Percentiles rank a stretch among this genome's conserved stretches.
Evolutionary conservation across 2,329 filamentous ascomycete species (phyloP).

Genomic region (Aspergillus brunneoviolaceus): DNA sequence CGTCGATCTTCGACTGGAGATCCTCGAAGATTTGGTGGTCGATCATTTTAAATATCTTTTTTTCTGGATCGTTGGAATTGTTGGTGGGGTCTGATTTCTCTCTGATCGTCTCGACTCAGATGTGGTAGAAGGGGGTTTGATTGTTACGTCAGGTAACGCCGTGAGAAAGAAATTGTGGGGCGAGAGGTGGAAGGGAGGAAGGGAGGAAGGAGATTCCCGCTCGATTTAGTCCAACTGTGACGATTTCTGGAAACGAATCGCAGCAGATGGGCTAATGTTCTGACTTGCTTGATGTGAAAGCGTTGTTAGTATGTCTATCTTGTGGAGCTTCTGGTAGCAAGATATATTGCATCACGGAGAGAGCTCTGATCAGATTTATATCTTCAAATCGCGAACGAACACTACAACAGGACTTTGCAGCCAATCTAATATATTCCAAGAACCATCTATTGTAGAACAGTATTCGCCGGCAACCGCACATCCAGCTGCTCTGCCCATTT

Average conservation of each 20-base stretch:
- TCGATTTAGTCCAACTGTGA: background rate
- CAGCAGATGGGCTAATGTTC: too few species aligned
- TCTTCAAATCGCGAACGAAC: too few species aligned
- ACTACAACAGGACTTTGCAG: too few species aligned
- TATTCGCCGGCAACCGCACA: background rate
- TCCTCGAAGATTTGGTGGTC: constrained; percentile 82
- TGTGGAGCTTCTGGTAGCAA: too few species aligned
- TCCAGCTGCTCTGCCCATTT: background rate
- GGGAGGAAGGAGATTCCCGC: background rate
- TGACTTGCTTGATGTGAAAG: too few species aligned
- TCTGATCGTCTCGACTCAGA: background rate
- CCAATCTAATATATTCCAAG: background rate
- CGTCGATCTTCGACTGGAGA: constrained; percentile 85
- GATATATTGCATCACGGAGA: too few species aligned
- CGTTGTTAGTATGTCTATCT: too few species aligned
- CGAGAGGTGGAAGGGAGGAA: background rate
- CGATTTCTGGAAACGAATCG: too few species aligned
- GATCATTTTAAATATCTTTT: constrained; percentile 55
- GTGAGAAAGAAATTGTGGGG: constrained; percentile 19
- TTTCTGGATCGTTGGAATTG: background rate
- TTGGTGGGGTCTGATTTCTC: constrained; percentile 17
- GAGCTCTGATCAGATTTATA: too few species aligned
- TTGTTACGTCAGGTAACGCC: constrained; percentile 21
- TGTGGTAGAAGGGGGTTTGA: constrained; percentile 10
- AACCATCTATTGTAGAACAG: background rate